Conservation (phyloP, 1,284 basidiomycete species). For the Cystobasidium slooffiae region DNA sequence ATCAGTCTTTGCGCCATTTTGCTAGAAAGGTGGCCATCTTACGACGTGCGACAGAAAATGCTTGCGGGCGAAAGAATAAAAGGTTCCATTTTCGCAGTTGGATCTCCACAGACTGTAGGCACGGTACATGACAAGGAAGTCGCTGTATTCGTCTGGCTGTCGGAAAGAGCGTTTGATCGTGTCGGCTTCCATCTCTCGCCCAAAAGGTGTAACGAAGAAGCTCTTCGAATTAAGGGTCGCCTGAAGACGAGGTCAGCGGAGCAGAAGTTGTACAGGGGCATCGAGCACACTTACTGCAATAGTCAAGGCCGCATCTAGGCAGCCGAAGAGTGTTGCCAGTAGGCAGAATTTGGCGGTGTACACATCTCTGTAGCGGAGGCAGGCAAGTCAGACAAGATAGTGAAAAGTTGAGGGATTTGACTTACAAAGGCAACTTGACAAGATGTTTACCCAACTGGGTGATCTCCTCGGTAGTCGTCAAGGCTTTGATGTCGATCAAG, state of each 20-base stretch:
- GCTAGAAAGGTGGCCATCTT: slow-evolving; percentile 44
- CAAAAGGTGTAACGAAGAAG: slow-evolving; percentile 67
- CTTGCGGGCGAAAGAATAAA: slow-evolving; percentile 70
- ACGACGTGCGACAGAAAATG: slow-evolving; percentile 88
- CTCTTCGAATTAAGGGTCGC: slow-evolving; percentile 47
- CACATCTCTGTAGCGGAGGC: slow-evolving; percentile 65
- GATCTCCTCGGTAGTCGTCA: slow-evolving; percentile 86
- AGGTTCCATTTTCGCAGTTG: slow-evolving; percentile 37
- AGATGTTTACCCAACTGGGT: slow-evolving; percentile 91
- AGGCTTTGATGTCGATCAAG: slow-evolving; percentile 87
- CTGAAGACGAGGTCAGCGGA: neutral
- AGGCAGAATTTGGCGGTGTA: slow-evolving; percentile 95
- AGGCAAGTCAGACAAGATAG: neutral
- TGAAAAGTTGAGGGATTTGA: neutral
- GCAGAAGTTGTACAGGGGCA: neutral
- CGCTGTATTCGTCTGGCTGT: slow-evolving; percentile 74
- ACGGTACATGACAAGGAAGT: slow-evolving; percentile 85
- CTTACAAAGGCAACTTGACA: slow-evolving; percentile 81
- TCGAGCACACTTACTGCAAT: slow-evolving; percentile 64
- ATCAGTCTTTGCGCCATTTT: neutral
- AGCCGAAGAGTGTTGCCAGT: slow-evolving; percentile 81
- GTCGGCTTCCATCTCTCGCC: slow-evolving; percentile 84
- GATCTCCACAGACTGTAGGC: slow-evolving; percentile 61
- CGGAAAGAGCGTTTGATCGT: slow-evolving; percentile 81
- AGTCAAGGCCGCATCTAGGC: slow-evolving; percentile 92